phyloP scores from a whole-genome alignment of 257 asterid genomes.

The Ligustrum vulgare region DNA sequence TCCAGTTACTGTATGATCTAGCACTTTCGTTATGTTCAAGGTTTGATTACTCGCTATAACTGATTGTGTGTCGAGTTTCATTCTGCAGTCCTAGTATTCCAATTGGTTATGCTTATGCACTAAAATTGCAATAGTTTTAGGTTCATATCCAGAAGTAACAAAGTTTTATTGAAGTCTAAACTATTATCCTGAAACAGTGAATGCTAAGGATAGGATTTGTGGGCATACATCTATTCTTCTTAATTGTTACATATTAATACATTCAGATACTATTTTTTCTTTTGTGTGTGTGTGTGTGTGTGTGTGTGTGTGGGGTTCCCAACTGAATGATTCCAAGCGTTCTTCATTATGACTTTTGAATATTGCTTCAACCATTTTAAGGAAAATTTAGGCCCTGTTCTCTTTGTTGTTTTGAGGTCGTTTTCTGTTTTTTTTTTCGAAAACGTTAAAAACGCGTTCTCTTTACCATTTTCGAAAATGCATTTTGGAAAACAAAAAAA shows the following conservation, averaged over 20 bases:
- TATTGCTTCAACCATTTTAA: neutral
- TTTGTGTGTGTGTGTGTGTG: no score
- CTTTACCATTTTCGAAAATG: no score
- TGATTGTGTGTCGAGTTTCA: constrained; percentile 14
- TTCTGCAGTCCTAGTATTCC: neutral
- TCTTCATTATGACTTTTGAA: neutral
- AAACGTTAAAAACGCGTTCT: no score
- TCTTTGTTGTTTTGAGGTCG: no score
- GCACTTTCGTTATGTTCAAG: constrained; percentile 86
- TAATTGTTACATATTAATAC: neutral
- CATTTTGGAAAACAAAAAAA: no score
- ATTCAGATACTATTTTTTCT: neutral
- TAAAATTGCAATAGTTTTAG: constrained; percentile 2
- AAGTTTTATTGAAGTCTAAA: constrained; percentile 4
- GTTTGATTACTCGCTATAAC: constrained; percentile 49
- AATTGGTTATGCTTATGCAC: neutral
- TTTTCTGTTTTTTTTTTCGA: no score
- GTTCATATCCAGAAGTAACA: constrained; percentile 11
- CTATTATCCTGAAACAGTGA: constrained; percentile 14
- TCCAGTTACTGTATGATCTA: constrained; percentile 89
- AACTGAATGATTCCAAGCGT: neutral
- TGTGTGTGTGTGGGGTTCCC: no score
- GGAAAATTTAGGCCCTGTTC: no score
- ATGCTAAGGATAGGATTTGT: constrained; percentile 2
- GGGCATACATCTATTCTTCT: constrained; percentile 4